phyloP scores from a whole-genome alignment of 202 grass and related monocot genomes.

The Sporobolus alterniflorus region DNA sequence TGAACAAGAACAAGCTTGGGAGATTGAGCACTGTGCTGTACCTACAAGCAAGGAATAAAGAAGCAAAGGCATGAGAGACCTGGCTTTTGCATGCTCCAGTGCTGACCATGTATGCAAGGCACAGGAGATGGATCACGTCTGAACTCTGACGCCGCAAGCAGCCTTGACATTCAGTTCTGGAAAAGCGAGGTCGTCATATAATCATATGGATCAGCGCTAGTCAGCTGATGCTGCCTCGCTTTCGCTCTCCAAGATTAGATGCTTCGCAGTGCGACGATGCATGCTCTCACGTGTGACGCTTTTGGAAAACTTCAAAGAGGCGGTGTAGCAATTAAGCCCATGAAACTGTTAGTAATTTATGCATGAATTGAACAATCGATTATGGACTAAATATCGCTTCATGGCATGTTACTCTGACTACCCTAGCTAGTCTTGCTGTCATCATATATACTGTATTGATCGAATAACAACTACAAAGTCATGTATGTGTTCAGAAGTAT shows the following conservation, averaged over 20 bases:
- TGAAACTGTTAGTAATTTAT: not conserved
- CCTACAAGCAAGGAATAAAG: constrained; percentile 69
- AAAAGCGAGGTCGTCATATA: constrained; percentile 49
- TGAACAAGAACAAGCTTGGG: not conserved
- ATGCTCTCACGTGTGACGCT: constrained; percentile 37
- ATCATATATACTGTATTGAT: not conserved
- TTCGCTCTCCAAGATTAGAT: constrained; percentile 57
- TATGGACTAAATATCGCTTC: not conserved
- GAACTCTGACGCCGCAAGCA: constrained; percentile 34
- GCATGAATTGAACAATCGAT: not conserved
- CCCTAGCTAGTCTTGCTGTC: constrained; percentile 19
- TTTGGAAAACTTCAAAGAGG: constrained; percentile 8
- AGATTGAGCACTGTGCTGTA: constrained; percentile 12
- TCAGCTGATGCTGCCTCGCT: constrained; percentile 45
- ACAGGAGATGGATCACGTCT: constrained; percentile 20
- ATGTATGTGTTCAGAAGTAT: constrained; percentile 19
- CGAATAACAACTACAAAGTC: not conserved
- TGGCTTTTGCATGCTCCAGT: not conserved
- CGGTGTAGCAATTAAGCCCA: not conserved
- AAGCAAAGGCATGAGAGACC: constrained; percentile 22
- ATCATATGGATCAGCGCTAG: constrained; percentile 29
- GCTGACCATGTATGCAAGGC: constrained; percentile 9
- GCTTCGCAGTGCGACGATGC: constrained; percentile 25
- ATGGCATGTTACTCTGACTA: constrained; percentile 25
- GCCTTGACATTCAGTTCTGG: constrained; percentile 44